Base-by-base conservation (phyloP, 1,139 yeast genomes). In the Yamadazyma spencermartinsiae region DNA sequence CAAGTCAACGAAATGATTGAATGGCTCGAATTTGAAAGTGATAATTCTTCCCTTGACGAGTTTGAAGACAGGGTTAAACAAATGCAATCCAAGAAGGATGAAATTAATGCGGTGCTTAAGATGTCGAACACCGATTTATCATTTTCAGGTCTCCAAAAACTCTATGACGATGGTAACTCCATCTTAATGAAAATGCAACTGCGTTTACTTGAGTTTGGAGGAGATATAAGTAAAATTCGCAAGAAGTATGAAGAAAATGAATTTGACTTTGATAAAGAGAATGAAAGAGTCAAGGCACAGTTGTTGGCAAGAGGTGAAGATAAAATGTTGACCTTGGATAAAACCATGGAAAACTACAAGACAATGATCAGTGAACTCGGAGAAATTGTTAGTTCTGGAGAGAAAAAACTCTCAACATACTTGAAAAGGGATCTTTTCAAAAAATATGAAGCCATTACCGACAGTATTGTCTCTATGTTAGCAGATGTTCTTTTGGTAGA, bases 1-100 rank as follows among this genome's bases (percentile, higher is more conserved):
- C 47, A 49, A 25, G 73, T 83, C 2, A 47, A 65, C 21, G 82
- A 79, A 17, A 63, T 72, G 17, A 63, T 85, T 37, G 94, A 85
- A 45, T 87, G 96, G 96, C 65, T 88, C 27, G 95, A 87, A 39
- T 80, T 76, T 48, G 90, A 82, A 16, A 76, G 87, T 38, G 86
- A 80, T 40, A 68, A 66, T 21, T 76, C 87, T 1, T 46, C 70
- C 1, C 43, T 72, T 30, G 65, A 65, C n/a, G 75, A 65, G 8
- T 57, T 79, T 31, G 51, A 60, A 34, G 48, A 42, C 1, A 67
- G 61, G 44, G 46, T 58, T 14, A 42, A 48, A 2, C 51, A 52
- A 31, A 40, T 68, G 13, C 41, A 46, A 3, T 41, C 40, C 3
- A 54, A 54, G 35, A 58, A 54, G 45, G 29, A 40, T 1, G 55